These are phyloP conservation scores for Monilinia aucupariae DNA, from an alignment of 2,329 filamentous ascomycete species.

Conservation along the genomic window DNA sequence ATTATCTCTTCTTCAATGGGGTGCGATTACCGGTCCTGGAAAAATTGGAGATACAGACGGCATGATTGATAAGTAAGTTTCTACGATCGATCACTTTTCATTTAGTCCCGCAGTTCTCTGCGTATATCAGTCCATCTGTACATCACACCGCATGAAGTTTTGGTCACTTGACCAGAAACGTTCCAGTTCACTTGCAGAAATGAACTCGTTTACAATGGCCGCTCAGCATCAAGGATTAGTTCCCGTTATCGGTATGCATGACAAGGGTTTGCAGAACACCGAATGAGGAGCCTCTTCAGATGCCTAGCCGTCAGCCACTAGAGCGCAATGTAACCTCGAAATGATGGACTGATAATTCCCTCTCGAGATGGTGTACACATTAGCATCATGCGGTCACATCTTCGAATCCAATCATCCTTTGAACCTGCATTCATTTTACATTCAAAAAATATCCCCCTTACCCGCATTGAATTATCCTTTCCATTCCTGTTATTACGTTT, in stretches of 20 bases:
- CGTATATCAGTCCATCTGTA: constrained; percentile 17
- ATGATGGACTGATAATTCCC: constrained; percentile 7
- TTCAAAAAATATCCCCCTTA: not conserved
- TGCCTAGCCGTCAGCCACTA: constrained; percentile 15
- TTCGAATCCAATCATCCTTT: constrained; percentile 22
- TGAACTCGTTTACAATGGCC: constrained; percentile 24
- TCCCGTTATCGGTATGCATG: constrained; percentile 31
- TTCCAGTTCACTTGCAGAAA: constrained; percentile 33
- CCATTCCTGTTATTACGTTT: constrained; percentile 26
- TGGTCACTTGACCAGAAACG: constrained; percentile 46
- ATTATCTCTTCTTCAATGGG: constrained; percentile 70
- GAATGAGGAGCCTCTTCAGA: constrained; percentile 16
- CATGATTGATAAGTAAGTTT: constrained; percentile 74
- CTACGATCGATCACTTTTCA: constrained; percentile 20
- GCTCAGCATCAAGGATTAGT: constrained; percentile 15
- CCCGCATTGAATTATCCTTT: constrained; percentile 7
- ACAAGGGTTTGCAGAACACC: constrained; percentile 26
- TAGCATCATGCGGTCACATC: constrained; percentile 21
- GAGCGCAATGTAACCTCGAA: constrained; percentile 24
- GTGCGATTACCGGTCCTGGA: constrained; percentile 67
- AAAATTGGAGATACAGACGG: constrained; percentile 69
- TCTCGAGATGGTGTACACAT: constrained; percentile 4
- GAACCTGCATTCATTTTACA: constrained; percentile 7
- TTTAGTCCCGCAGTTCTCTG: not conserved
- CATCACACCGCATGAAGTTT: constrained; percentile 20